phyloP scores from a whole-genome alignment of 345 rosid species.

The Excoecaria cochinchinensis region DNA sequence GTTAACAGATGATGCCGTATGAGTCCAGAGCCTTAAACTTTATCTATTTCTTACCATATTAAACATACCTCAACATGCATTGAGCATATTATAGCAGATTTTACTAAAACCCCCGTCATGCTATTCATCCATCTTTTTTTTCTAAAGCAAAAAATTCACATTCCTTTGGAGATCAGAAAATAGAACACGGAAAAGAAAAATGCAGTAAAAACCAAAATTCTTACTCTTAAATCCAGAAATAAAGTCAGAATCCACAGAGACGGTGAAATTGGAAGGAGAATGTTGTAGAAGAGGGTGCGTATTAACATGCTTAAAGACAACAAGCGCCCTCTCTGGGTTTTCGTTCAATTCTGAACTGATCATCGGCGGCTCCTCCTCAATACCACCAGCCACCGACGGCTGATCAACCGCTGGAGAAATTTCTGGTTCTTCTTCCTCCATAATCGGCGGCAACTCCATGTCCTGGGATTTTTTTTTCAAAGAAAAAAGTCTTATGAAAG shows the following conservation, averaged over 20 bases:
- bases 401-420: background rate
- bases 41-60: too few relatives aligned
- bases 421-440: slow-evolving; percentile 55
- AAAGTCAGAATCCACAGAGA: slow-evolving; percentile 40
- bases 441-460: slow-evolving; percentile 54
- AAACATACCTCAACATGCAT: too few relatives aligned
- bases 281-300: slow-evolving; percentile 4
- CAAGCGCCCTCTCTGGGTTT: slow-evolving; percentile 67
- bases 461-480: slow-evolving; percentile 31
- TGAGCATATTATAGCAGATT: too few relatives aligned
- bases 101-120: too few relatives aligned
- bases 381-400: background rate
- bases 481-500: background rate
- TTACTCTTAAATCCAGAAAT: slow-evolving; percentile 57
- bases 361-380: too few relatives aligned
- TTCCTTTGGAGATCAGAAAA: too few relatives aligned
- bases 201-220: background rate
- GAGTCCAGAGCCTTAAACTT: too few relatives aligned
- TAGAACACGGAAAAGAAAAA: background rate
- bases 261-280: slow-evolving; percentile 28
- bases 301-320: slow-evolving; percentile 49
- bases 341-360: background rate
- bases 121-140: too few relatives aligned
- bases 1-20: too few relatives aligned
- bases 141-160: too few relatives aligned